phyloP scores from a whole-genome alignment of 768 basidiomycete genomes.

The Trametes punicea region DNA sequence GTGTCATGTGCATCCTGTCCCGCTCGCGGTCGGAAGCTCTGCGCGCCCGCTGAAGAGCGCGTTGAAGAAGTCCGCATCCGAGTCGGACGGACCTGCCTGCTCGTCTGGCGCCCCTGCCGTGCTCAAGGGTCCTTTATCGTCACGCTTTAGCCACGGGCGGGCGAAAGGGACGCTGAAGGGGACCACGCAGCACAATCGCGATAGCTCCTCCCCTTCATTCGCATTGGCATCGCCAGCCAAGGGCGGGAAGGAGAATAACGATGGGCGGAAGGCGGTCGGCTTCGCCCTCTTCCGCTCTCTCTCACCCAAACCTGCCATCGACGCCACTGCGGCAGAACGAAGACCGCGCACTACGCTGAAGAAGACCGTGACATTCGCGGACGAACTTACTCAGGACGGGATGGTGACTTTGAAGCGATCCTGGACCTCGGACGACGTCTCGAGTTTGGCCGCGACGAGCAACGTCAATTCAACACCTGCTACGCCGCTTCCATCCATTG shows the following conservation, averaged over 20 bases:
- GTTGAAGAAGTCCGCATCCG: neutral
- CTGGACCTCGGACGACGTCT: neutral
- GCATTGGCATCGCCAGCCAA: neutral
- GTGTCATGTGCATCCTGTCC: neutral
- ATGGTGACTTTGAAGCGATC: neutral
- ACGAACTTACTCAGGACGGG: neutral
- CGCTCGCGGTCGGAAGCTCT: neutral
- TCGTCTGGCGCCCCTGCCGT: neutral
- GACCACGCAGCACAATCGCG: slow-evolving; percentile 4
- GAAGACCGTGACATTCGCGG: slow-evolving; percentile 5
- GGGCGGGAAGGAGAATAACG: neutral
- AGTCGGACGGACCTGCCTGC: neutral
- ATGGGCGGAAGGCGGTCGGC: neutral
- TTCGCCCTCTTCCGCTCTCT: neutral
- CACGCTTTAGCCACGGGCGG: neutral
- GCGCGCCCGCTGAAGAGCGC: slow-evolving; percentile 6
- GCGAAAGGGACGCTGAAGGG: neutral
- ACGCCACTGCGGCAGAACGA: neutral
- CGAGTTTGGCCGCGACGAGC: neutral
- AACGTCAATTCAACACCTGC: neutral
- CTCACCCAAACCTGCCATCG: neutral
- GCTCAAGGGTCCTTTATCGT: neutral
- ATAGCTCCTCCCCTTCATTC: neutral
- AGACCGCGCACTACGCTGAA: neutral
- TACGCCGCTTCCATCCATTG: neutral